Evolutionary conservation across 2,329 filamentous ascomycete species (phyloP).

Genomic region (Knufia fluminis): DNA sequence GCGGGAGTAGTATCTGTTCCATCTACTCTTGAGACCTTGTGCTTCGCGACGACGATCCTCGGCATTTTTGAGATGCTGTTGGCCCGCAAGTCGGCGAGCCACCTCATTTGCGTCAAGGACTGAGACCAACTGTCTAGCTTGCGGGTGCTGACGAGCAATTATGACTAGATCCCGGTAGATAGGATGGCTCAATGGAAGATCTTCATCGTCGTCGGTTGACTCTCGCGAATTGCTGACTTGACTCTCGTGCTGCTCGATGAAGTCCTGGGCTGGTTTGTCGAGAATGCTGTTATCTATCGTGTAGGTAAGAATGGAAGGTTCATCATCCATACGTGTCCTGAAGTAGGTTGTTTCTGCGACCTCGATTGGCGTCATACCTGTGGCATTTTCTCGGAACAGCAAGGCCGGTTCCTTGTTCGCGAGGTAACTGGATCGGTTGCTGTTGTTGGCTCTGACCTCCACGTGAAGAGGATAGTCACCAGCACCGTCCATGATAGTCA

Average conservation of each 20-base stretch:
- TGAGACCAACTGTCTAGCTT: slow-evolving; percentile 39
- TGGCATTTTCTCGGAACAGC: slow-evolving; percentile 63
- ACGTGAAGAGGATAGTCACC: slow-evolving; percentile 38
- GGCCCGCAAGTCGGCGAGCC: slow-evolving; percentile 39
- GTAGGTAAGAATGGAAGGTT: background rate
- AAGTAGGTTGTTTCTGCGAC: slow-evolving; percentile 48
- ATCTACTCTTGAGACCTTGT: slow-evolving; percentile 9
- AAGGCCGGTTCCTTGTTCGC: slow-evolving; percentile 50
- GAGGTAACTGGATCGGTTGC: slow-evolving; percentile 50
- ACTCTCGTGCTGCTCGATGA: slow-evolving; percentile 7
- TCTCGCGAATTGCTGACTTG: no score
- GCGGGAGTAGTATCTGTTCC: slow-evolving; percentile 5
- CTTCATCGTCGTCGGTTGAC: slow-evolving; percentile 4
- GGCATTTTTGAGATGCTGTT: slow-evolving; percentile 17
- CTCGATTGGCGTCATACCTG: slow-evolving; percentile 64
- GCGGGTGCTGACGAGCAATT: slow-evolving; percentile 9
- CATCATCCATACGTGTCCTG: slow-evolving; percentile 20
- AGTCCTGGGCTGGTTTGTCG: slow-evolving; percentile 9
- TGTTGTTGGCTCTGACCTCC: slow-evolving; percentile 24
- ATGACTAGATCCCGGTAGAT: background rate
- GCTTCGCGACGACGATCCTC: slow-evolving; percentile 12
- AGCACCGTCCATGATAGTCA: slow-evolving; percentile 36
- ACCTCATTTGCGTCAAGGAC: slow-evolving; percentile 54
- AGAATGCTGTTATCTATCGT: slow-evolving; percentile 5
- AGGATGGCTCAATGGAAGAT: background rate